Evolutionary conservation across 2,329 filamentous ascomycete species (phyloP), one percentile per base, ranked within the genome.

Genomic region (Pseudocercospora musae): DNA sequence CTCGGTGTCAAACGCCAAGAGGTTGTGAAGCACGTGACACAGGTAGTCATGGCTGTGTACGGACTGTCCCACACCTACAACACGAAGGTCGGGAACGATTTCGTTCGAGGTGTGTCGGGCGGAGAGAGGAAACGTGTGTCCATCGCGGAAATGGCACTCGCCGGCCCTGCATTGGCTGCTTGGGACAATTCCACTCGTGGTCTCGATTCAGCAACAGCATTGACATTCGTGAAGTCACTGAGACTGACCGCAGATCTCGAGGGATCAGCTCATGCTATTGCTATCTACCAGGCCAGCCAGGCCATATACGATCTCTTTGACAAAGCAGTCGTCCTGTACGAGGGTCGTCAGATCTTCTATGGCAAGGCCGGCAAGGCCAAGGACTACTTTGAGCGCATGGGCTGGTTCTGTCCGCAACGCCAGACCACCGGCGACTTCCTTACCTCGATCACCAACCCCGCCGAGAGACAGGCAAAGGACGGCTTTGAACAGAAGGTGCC

Each of bases 261-360:
- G 15, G 81, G 81, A 15, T 79, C 76, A 9, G 78, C 82, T 5
- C 80, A 81, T 62, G 80, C 80, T n/a, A 82, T 87, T 23, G 83
- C 85, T 0, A 84, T 87, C 53, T 88, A 88, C 68, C 79, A 81
- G 66, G 79, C 79, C 8, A 74, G 72, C 48, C 77, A 81, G 63
- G 75, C 75, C 9, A 78, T 87, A 13, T 88, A 87, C 69, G 83
- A 87, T 59, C 77, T 86, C 15, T 93, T 94, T 69, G 89, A 94
- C 76, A 92, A 92, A 72, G 85, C 85, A 0, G 81, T 87, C 0
- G 87, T 94, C 0, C 78, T 93, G 0, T 92, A 93, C 70, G 88
- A 92, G 71, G 91, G 90, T 0, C 83, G 87, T 0, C 85, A 93
- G 71, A 93, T 93, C 65, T 94, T 86, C 77, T 93, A 88, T 66